Evolutionary conservation across 805 yeast species (phyloP), one percentile per base, ranked within the genome.

Genomic region (Vanderwaltozyma yarrowii): DNA sequence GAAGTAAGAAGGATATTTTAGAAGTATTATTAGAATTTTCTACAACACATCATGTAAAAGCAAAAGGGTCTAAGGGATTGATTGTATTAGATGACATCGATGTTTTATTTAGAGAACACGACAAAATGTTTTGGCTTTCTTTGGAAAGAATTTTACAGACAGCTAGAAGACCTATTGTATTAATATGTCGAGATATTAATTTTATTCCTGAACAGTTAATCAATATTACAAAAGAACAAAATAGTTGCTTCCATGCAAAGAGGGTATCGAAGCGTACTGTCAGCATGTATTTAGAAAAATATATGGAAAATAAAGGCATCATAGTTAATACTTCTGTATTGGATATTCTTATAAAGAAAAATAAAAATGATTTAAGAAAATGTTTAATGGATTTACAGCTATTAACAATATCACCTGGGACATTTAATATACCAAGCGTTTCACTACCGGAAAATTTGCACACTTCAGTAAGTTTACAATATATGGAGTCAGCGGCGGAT

Each of bases 31-130:
- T 71, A 35, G 96, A 94, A 50, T 71, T 87, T 37, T 77, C 89
- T 39, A 88, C 95, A 4, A 81, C 94, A 0, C 86, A 85, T 42
- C 64, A 81, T 33, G 88, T 89, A 2, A 84, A 80, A 45, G 64
- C 64, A 35, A 50, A 50, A 30, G 47, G 47, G 12, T 46, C 55
- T n/a, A 69, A 74, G 41, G 87, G 89, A 7, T 63, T 86, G 5
- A 78, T 92, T 4, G 58, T 92, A 25, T 67, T 89, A 40, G 95
- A 88, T 48, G 96, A 89, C 50, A 88, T 83, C 30, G 95, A 89
- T 54, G 65, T 84, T 10, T 56, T 88, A 15, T 85, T 80, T 50
- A 85, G 76, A 38, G 75, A 71, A 30, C 76, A 73, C 24, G 97
- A 92, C 50, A 74, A 72, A 40, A 76, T 76, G 2, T 88, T 89